These are phyloP conservation scores for Pseudopyrenochaeta lycopersici DNA, from an alignment of 2,329 filamentous ascomycete species.

Conservation along the genomic window DNA sequence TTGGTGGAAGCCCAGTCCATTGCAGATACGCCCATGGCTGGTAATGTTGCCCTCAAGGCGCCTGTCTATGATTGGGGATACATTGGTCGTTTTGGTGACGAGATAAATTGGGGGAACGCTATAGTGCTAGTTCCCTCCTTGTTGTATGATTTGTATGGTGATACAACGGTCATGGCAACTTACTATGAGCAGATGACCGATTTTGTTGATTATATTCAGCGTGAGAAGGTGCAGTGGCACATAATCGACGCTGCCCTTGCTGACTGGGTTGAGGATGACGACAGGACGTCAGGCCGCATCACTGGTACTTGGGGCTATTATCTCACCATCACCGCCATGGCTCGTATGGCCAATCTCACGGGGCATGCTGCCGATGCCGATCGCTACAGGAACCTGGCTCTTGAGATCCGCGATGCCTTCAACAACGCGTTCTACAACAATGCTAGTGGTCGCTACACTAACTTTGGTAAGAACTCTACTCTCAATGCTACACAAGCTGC, in stretches of 20 bases:
- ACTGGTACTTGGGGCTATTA: constrained; percentile 6
- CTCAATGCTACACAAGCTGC: constrained; percentile 1
- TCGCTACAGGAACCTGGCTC: not conserved
- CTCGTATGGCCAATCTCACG: constrained; percentile 3
- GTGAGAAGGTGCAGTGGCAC: not conserved
- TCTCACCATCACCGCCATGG: constrained; percentile 2
- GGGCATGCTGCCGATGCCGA: not conserved
- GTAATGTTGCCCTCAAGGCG: constrained; percentile 1
- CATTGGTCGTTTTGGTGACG: constrained; percentile 1
- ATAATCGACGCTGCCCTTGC: constrained; percentile 2
- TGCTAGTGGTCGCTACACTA: not conserved
- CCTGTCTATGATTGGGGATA: constrained; percentile 5
- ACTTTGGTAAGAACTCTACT: not conserved
- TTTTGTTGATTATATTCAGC: constrained; percentile 4
- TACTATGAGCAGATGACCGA: constrained; percentile 5
- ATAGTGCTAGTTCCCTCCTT: constrained; percentile 2
- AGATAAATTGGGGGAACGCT: constrained; percentile 4
- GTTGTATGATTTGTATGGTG: constrained; percentile 2
- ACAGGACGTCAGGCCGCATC: constrained; percentile 1
- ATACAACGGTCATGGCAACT: constrained; percentile 1
- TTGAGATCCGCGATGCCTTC: too few relatives aligned
- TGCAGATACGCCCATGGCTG: constrained; percentile 2
- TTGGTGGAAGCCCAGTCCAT: constrained; percentile 4
- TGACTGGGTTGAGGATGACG: constrained; percentile 3
- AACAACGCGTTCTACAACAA: not conserved